These are phyloP conservation scores for Xerophyta viscosa DNA, from an alignment of 106 monocot genomes.

Conservation along the genomic window DNA sequence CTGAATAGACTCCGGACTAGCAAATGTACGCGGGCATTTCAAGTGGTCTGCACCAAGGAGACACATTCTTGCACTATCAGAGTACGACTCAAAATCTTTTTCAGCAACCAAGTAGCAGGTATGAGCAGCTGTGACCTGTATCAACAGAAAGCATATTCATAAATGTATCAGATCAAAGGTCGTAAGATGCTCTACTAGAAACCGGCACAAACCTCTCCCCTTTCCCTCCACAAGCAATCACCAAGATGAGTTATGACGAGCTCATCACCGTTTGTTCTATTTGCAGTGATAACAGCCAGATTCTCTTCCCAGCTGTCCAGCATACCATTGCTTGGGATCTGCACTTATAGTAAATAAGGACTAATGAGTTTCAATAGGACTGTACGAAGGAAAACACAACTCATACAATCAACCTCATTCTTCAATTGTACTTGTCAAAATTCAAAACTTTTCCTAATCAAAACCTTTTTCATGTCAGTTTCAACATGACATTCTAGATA, in stretches of 20 bases:
- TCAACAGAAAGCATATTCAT: neutral
- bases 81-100: slow-evolving; percentile 67
- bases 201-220: slow-evolving; percentile 51
- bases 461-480: no score
- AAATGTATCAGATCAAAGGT: neutral
- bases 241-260: slow-evolving; percentile 92
- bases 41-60: slow-evolving; percentile 94
- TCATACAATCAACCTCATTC: no score
- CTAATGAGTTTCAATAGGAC: no score
- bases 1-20: slow-evolving; percentile 90
- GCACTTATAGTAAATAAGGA: slow-evolving; percentile 1
- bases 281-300: slow-evolving; percentile 84
- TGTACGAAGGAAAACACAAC: no score
- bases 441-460: no score
- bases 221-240: slow-evolving; percentile 92
- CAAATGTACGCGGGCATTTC: slow-evolving; percentile 91
- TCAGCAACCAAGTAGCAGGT: slow-evolving; percentile 92
- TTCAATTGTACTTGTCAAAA: no score
- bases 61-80: slow-evolving; percentile 80
- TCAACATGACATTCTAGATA: no score
- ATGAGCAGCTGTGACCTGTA: slow-evolving; percentile 87
- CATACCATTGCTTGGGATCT: slow-evolving; percentile 56
- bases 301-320: slow-evolving; percentile 97
- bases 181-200: neutral
- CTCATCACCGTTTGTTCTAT: slow-evolving; percentile 92